Evolutionary conservation across 2,329 filamentous ascomycete genomes (phyloP).

Genomic region (Grosmannia huntii): DNA sequence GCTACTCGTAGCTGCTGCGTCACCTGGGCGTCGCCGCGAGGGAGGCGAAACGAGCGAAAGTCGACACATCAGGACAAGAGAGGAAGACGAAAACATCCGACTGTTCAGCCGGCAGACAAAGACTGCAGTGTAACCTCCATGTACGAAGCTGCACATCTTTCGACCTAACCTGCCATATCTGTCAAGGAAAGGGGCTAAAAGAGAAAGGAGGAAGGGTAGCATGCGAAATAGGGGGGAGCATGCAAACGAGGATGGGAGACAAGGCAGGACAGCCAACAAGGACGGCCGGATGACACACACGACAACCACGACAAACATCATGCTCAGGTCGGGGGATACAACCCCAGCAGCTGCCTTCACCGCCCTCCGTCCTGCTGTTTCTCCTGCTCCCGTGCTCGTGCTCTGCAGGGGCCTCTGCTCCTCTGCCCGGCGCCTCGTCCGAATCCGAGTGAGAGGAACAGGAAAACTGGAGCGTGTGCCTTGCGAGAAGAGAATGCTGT

Average conservation of each 20-base stretch:
- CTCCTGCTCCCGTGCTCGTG: background rate
- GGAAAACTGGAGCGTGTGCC: background rate
- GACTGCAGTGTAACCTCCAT: background rate
- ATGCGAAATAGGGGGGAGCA: background rate
- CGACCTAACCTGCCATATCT: background rate
- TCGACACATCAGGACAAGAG: background rate
- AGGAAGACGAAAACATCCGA: background rate
- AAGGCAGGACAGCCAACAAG: background rate
- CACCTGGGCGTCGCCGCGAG: background rate
- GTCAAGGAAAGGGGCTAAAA: background rate
- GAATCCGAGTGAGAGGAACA: background rate
- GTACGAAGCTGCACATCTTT: background rate
- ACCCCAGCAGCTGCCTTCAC: background rate
- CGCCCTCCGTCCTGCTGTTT: background rate
- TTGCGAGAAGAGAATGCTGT: background rate
- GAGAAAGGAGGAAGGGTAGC: background rate
- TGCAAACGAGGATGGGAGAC: background rate
- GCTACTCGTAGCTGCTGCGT: background rate
- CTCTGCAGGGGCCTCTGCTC: background rate
- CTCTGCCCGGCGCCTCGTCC: background rate
- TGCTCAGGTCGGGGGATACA: background rate
- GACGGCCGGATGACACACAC: too few species aligned
- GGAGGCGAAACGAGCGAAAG: background rate
- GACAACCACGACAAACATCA: background rate
- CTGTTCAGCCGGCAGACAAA: background rate